Evolutionary conservation across 1,139 yeast genomes (phyloP).

Genomic region (Yamadazyma buinensis): DNA sequence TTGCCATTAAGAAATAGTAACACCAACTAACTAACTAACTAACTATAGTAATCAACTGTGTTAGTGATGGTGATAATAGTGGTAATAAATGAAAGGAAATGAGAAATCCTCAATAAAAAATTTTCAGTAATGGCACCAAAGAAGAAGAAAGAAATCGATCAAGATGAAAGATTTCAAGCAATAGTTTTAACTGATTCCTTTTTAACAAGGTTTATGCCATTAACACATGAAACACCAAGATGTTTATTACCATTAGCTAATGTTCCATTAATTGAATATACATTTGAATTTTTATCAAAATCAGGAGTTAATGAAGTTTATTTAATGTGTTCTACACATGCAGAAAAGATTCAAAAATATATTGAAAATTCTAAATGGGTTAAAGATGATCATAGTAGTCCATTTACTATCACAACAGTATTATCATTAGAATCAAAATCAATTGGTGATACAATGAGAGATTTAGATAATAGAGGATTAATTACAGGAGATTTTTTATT

Average conservation of each 20-base stretch:
- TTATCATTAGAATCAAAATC: constrained; percentile 87
- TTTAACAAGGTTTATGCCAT: constrained; percentile 87
- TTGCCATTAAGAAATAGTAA: too few relatives aligned
- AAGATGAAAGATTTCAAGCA: constrained; percentile 83
- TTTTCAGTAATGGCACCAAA: constrained; percentile 35
- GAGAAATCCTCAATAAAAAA: constrained; percentile 1
- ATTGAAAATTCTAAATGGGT: constrained; percentile 84
- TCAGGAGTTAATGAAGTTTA: constrained; percentile 89
- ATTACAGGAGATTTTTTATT: constrained; percentile 86
- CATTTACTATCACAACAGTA: constrained; percentile 73
- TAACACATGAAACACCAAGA: constrained; percentile 79
- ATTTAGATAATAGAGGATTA: constrained; percentile 83
- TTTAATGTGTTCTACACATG: constrained; percentile 85
- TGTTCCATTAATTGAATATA: constrained; percentile 90
- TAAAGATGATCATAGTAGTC: constrained; percentile 50
- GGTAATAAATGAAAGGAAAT: too few relatives aligned
- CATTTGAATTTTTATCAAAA: constrained; percentile 87
- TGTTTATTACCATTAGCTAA: constrained; percentile 90
- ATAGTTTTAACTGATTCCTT: constrained; percentile 92
- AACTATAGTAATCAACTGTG: too few relatives aligned
- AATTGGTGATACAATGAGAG: constrained; percentile 97
- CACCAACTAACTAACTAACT: too few relatives aligned
- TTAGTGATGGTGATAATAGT: too few relatives aligned
- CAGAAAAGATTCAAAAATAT: constrained; percentile 80
- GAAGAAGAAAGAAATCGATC: constrained; percentile 53